Evolutionary conservation across 108 stramenopile species (phyloP), one percentile per base, ranked within the genome.

Genomic region (Parietichytrium sp.): DNA sequence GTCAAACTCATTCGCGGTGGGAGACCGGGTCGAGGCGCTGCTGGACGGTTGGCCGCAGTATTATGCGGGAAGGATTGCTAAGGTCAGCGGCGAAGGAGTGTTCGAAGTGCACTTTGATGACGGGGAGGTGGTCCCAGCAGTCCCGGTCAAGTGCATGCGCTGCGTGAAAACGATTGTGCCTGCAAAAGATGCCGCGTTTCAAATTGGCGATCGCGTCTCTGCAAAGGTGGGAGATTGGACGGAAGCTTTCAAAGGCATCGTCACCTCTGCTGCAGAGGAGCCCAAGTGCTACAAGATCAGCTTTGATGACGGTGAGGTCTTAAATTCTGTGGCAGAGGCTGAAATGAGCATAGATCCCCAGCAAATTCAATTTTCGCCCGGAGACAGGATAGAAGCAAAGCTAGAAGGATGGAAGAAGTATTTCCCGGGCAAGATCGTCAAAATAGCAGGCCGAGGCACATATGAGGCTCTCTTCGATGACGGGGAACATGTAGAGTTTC

Each of bases 271-370:
- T 38, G n/a, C 61, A 10, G 61, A 42, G 23, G 0, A 33, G 20
- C n/a, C n/a, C n/a, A 42, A 25, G 20, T 16, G 6, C 15, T 72
- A 72, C 42, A 72, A 72, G 42, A 42, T 72, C 42, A 33, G 36
- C 20, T 72, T 72, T 72, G 61, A 72, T 45, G 61, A 72, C 42
- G 61, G 61, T 42, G 61, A 72, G 61, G 33, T 72, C 16, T 33
- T 27, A 6, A 42, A 72, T n/a, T 6, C 10, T 6, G 61, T 72
- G 7, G 61, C 33, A 10, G 61, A 72, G 61, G 8, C 0, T 20
- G 38, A 18, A 18, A n/a, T 72, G 4, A 72, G 45, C 18, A 25
- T 33, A 10, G 42, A 23, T 0, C 36, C 36, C 15, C 36, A 33
- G 2, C 20, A 33, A 10, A 33, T 45, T n/a, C n/a, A 33, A 8